Evolutionary conservation across 345 rosid species (phyloP).

Genomic region (Gossypium stocksii): DNA sequence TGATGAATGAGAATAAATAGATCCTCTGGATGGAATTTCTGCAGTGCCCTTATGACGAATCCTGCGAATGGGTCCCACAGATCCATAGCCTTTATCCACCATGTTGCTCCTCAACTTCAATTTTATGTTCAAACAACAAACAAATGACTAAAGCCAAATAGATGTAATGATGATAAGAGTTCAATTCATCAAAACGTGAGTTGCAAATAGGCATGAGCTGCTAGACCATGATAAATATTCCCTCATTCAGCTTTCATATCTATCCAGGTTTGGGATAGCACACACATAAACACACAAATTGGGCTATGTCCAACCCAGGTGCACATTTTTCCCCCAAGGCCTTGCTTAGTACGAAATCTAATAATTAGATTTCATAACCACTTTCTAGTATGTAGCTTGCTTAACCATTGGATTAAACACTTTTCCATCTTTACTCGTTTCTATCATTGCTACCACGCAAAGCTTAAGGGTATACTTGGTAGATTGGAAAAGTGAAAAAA

Average conservation of each 20-base stretch:
- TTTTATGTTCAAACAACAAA: slow-evolving; percentile 25
- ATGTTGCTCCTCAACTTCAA: slow-evolving; percentile 36
- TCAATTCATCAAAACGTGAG: slow-evolving; percentile 8
- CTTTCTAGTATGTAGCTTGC: background rate
- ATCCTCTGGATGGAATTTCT: slow-evolving; percentile 34
- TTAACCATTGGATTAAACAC: background rate
- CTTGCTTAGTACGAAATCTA: background rate
- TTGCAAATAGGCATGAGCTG: slow-evolving; percentile 1
- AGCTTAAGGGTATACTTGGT: background rate
- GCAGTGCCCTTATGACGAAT: slow-evolving; percentile 32
- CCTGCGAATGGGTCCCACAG: slow-evolving; percentile 75
- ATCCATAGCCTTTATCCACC: slow-evolving; percentile 40
- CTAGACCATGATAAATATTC: slow-evolving; percentile 1
- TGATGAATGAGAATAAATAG: slow-evolving; percentile 38
- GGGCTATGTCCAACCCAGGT: background rate
- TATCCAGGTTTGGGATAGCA: background rate
- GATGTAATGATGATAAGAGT: slow-evolving; percentile 2
- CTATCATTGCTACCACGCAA: background rate
- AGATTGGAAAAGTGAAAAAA: background rate
- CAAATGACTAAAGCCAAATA: slow-evolving; percentile 8
- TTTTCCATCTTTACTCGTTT: background rate
- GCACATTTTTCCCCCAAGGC: too few species aligned
- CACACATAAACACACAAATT: background rate
- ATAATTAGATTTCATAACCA: background rate
- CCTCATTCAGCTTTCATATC: background rate